Percentiles rank a stretch among this genome's conserved stretches.
Conservation (phyloP, 805 yeast genomes). For the Blastobotrys muscicola region DNA sequence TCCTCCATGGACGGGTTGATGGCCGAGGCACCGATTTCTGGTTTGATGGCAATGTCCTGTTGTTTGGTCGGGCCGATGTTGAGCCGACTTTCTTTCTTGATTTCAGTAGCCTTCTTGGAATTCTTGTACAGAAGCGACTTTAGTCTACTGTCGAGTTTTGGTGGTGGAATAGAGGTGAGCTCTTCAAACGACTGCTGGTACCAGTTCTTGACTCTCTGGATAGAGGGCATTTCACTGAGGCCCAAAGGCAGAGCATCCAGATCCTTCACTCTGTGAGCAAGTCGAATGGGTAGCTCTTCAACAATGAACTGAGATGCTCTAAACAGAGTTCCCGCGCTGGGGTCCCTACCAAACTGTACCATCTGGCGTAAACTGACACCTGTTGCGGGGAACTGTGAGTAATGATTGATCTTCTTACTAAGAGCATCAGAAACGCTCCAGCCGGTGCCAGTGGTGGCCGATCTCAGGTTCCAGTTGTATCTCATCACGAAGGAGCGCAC, state of each 20-base stretch:
- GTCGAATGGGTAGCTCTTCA: conserved; percentile 77
- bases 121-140: conserved; percentile 22
- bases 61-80: not conserved
- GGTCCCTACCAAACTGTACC: conserved; percentile 83
- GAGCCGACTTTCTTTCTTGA: not conserved
- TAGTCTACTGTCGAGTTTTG: conserved; percentile 37
- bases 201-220: conserved; percentile 74
- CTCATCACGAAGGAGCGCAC: too few relatives aligned
- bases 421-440: conserved; percentile 34
- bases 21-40: conserved; percentile 19
- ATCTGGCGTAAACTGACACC: conserved; percentile 78
- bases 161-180: conserved; percentile 54
- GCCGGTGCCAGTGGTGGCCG: conserved; percentile 8
- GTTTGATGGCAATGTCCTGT: conserved; percentile 24
- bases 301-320: conserved; percentile 78
- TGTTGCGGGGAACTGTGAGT: conserved; percentile 70
- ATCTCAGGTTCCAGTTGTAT: conserved; percentile 2
- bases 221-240: conserved; percentile 62
- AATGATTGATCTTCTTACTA: conserved; percentile 47
- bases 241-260: conserved; percentile 73
- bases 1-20: conserved; percentile 17
- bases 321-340: conserved; percentile 68
- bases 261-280: conserved; percentile 80
- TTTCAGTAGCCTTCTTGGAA: conserved; percentile 9
- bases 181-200: conserved; percentile 83